Percentiles rank a stretch among this genome's conserved stretches.
Evolutionary conservation across 2,329 filamentous ascomycete genomes (phyloP).

Genomic region (Seiridium unicorne): DNA sequence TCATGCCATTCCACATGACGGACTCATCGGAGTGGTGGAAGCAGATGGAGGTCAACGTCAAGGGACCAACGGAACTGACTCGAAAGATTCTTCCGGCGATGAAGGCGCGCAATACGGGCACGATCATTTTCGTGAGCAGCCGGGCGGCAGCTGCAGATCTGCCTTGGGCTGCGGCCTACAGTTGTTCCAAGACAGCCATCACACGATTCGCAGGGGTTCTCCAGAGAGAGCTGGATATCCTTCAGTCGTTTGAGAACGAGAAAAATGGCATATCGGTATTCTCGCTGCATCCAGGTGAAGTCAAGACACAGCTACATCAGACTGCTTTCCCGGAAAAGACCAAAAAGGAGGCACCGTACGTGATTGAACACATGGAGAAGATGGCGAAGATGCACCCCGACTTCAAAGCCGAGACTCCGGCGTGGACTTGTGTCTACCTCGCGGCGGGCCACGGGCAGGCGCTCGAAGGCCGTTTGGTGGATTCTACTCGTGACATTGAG

Average conservation of each 20-base stretch:
- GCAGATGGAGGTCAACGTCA: conserved; percentile 6
- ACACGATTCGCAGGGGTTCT: conserved; percentile 1
- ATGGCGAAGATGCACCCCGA: conserved; percentile 2
- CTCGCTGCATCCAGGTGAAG: not conserved
- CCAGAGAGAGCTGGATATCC: not conserved
- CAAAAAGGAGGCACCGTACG: conserved; percentile 2
- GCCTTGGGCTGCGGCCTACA: conserved; percentile 4
- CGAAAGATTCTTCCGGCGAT: conserved; percentile 1
- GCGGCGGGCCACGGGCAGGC: not conserved
- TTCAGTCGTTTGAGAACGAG: not conserved
- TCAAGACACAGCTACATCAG: conserved; percentile 1
- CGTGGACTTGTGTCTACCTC: conserved; percentile 5
- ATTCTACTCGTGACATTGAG: not conserved
- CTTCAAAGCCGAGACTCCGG: not conserved
- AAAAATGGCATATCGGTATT: not conserved
- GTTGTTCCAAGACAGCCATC: conserved; percentile 4
- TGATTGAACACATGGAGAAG: conserved; percentile 6
- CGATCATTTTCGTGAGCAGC: not conserved
- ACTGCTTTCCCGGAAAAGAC: conserved; percentile 6
- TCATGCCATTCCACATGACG: conserved; percentile 5
- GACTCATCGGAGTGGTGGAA: conserved; percentile 1
- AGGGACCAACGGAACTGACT: not conserved
- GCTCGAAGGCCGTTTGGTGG: not conserved
- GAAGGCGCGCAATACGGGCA: not conserved
- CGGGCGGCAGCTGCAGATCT: conserved; percentile 1